Percentiles rank a stretch among this genome's conserved stretches.
Conservation (phyloP, 495 filamentous ascomycete genomes). For the Tuber calosporum region DNA sequence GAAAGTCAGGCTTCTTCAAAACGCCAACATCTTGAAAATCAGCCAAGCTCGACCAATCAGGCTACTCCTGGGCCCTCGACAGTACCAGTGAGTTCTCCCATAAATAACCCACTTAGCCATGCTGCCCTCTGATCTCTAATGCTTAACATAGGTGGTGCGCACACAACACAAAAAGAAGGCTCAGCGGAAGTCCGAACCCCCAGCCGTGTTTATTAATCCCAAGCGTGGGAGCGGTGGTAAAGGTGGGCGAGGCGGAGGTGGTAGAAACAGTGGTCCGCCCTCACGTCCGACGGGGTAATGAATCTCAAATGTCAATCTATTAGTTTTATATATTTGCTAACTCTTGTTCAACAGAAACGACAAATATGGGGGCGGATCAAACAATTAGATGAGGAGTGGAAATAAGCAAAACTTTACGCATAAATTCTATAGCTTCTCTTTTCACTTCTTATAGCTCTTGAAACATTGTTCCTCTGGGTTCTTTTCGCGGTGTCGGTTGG, state of each 20-base stretch:
- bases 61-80: constrained; percentile 1
- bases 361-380: background rate
- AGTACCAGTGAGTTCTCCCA: background rate
- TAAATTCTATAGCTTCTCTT: background rate
- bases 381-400: background rate
- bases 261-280: background rate
- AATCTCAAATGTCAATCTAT: background rate
- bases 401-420: background rate
- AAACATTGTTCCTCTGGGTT: background rate
- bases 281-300: background rate
- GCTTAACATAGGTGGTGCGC: background rate
- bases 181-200: constrained; percentile 8
- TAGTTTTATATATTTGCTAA: background rate
- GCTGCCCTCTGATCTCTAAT: background rate
- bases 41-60: constrained; percentile 1
- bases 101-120: background rate
- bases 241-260: background rate
- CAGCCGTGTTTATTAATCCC: constrained; percentile 21
- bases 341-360: background rate
- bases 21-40: constrained; percentile 6
- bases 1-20: background rate
- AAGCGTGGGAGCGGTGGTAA: constrained; percentile 6
- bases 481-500: background rate
- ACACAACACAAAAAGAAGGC: constrained; percentile 11
- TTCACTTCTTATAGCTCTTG: background rate